A percentile compares a stretch with the other conserved stretches of the same genome.
Evolutionary conservation across 2,329 filamentous ascomycete genomes (phyloP).

Genomic region (Lachnum nothofagi): DNA sequence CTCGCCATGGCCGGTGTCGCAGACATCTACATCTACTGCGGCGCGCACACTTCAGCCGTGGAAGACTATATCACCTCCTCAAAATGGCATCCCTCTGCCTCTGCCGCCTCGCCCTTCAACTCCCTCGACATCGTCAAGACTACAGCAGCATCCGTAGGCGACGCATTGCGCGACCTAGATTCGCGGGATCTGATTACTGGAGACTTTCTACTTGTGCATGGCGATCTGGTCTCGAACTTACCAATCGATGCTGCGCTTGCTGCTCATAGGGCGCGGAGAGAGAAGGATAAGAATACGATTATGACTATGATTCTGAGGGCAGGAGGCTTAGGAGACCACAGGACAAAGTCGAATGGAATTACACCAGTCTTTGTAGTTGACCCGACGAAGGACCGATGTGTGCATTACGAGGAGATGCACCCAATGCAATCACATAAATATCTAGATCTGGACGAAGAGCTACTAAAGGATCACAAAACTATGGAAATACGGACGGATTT

Average conservation of each 20-base stretch:
- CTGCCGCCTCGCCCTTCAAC: conserved; percentile 65
- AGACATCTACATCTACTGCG: conserved; percentile 88
- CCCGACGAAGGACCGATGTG: conserved; percentile 68
- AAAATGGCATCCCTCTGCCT: conserved; percentile 66
- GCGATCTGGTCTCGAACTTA: conserved; percentile 86
- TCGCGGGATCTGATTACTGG: conserved; percentile 76
- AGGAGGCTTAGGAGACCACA: conserved; percentile 63
- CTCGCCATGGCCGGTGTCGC: conserved; percentile 92
- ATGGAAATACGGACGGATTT: conserved; percentile 82
- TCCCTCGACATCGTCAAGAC: conserved; percentile 79
- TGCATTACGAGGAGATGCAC: conserved; percentile 91
- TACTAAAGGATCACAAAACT: conserved; percentile 68
- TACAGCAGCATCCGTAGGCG: conserved; percentile 79
- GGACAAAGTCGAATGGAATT: conserved; percentile 70
- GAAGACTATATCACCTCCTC: conserved; percentile 81
- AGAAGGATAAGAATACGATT: conserved; percentile 85
- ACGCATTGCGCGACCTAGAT: conserved; percentile 91
- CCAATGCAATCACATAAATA: conserved; percentile 61
- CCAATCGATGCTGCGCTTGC: conserved; percentile 74
- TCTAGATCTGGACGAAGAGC: conserved; percentile 69
- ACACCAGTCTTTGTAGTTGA: conserved; percentile 85
- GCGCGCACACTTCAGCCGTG: conserved; percentile 78
- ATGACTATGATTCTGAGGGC: conserved; percentile 93
- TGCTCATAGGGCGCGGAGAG: conserved; percentile 73
- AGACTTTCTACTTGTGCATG: conserved; percentile 89